Conservation (phyloP, 805 yeast species). For the Schwanniomyces vanrijiae region DNA sequence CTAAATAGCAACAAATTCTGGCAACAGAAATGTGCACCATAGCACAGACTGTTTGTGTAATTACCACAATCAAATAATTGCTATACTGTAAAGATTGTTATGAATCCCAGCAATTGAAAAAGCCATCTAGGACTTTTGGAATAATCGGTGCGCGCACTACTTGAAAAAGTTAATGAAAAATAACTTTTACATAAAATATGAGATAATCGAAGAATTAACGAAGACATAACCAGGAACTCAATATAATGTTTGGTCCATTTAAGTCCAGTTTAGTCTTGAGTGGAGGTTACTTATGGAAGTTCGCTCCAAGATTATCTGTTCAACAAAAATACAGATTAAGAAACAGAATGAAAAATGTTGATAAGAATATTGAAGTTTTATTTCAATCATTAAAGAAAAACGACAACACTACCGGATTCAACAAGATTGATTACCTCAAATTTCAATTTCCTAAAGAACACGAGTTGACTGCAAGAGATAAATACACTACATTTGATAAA, state of each 20-base stretch:
- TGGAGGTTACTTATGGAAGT: constrained; percentile 77
- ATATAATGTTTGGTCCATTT: constrained; percentile 69
- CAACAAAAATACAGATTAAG: constrained; percentile 84
- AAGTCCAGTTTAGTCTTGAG: constrained; percentile 53
- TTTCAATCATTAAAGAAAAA: constrained; percentile 32
- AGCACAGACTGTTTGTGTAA: background rate
- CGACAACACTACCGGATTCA: constrained; percentile 33
- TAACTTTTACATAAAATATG: background rate
- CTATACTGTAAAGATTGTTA: background rate
- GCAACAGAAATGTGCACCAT: background rate
- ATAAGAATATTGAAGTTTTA: constrained; percentile 68
- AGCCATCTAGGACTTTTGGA: no score
- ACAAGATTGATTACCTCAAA: constrained; percentile 36
- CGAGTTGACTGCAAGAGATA: constrained; percentile 80
- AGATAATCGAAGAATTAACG: background rate
- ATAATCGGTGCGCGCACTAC: background rate
- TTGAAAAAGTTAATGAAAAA: constrained; percentile 1
- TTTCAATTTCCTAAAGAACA: constrained; percentile 66
- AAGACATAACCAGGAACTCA: background rate
- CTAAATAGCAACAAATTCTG: background rate
- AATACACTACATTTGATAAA: constrained; percentile 82
- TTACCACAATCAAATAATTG: background rate
- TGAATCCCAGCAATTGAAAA: background rate
- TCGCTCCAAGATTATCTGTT: constrained; percentile 57
- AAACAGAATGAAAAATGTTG: constrained; percentile 79